A percentile compares a stretch with the other conserved stretches of the same genome.
phyloP scores from a whole-genome alignment of 1,139 yeast genomes.

The Lodderomyces parapsilosis region DNA sequence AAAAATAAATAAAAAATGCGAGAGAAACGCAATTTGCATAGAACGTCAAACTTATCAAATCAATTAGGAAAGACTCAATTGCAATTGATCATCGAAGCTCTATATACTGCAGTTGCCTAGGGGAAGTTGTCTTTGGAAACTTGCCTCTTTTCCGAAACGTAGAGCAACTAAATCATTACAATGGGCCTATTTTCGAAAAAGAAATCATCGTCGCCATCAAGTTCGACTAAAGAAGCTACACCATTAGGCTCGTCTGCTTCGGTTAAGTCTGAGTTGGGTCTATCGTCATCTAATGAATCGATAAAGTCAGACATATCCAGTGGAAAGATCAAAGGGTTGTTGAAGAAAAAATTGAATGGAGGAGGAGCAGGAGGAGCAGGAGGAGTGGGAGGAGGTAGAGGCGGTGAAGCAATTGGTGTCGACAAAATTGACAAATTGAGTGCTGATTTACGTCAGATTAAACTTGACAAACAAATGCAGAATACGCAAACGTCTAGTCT shows the following conservation, averaged over 20 bases:
- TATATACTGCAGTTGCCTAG: no score
- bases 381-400: not conserved
- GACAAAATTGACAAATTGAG: not conserved
- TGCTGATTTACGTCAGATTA: not conserved
- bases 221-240: not conserved
- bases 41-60: no score
- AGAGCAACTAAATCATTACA: not conserved
- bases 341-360: not conserved
- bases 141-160: not conserved
- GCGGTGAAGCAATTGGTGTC: not conserved
- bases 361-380: not conserved
- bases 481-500: not conserved
- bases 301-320: slow-evolving; percentile 1
- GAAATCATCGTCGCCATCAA: slow-evolving; percentile 2
- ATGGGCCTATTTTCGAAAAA: slow-evolving; percentile 2
- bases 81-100: no score
- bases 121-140: no score
- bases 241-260: not conserved
- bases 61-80: no score
- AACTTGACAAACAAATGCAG: not conserved
- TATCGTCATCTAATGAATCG: slow-evolving; percentile 4
- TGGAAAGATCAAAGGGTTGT: slow-evolving; percentile 1
- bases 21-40: not conserved
- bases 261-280: not conserved
- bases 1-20: not conserved